Evolutionary conservation across 2,329 filamentous ascomycete genomes (phyloP), one percentile per base, ranked within the genome.

Genomic region (Pseudogymnoascus sp.): DNA sequence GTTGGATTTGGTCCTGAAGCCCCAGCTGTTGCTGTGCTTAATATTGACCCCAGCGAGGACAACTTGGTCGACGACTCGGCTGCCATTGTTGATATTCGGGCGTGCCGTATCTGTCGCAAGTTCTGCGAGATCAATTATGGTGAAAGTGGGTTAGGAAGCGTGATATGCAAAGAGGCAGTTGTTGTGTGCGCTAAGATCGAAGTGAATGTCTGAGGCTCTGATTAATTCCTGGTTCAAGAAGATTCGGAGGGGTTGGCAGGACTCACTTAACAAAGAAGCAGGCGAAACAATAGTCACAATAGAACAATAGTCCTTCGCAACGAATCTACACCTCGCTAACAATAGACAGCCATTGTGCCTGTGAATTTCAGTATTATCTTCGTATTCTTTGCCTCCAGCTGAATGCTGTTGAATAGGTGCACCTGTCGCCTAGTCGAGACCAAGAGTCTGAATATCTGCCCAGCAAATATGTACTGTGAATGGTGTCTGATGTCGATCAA

Each of bases 1-100:
- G 82, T 83, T 19, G 78, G 76, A 43, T 75, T 77, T 22, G 78
- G 70, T 12, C 56, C 53, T 41, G 64, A 59, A 26, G 46, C 28
- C 14, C 63, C 62, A 35, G 64, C 37, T 4, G 64, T 67, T 28
- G 64, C 2, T 38, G 59, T 38, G n/a, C 59, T 40, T 26, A 10
- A 12, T 38, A 59, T 4, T 50, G 14, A 31, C 2, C 46, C 46
- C 2, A 56, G 46, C 6, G 43, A 53, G 14, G 43, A 16, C 10
- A 56, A 12, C 24, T 28, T 7, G 24, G 43, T 50, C 4, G 43
- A 50, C 26, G 46, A 56, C n/a, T 31, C 46, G n/a, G 46, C 10
- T n/a, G 8, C 46, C 46, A 56, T 56, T 56, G 46, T n/a, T 56
- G 46, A 5, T 56, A n/a, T 56, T 56, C 5, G 46, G n/a, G 26